Conservation (phyloP, 1,139 yeast species). For the Williopsis jadinii region DNA sequence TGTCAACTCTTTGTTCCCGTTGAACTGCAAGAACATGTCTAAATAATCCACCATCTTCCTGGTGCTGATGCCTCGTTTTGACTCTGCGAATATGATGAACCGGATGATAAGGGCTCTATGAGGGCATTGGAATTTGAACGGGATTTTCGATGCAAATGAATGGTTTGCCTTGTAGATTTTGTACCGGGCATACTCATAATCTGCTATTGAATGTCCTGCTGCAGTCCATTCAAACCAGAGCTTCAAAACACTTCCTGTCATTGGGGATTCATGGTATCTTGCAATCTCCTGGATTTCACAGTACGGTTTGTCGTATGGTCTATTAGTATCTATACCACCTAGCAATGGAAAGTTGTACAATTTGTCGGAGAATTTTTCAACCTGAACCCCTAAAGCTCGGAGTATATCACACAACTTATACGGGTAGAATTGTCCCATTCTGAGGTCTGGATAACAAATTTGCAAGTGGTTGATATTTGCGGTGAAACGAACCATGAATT, state of each 20-base stretch:
- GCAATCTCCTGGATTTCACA: too few species aligned
- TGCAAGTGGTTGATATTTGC: too few species aligned
- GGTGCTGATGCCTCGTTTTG: neutral
- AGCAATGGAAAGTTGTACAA: neutral
- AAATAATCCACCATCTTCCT: slow-evolving; percentile 5
- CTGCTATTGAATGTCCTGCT: neutral
- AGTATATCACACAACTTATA: too few species aligned
- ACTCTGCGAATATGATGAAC: slow-evolving; percentile 1
- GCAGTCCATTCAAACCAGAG: slow-evolving; percentile 5
- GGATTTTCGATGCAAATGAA: neutral
- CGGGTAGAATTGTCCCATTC: too few species aligned
- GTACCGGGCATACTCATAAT: slow-evolving; percentile 1
- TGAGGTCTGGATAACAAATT: too few species aligned
- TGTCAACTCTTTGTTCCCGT: slow-evolving; percentile 1
- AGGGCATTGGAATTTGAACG: slow-evolving; percentile 2
- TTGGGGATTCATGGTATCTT: neutral
- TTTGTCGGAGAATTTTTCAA: too few species aligned
- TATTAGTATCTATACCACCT: too few species aligned
- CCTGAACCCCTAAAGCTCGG: too few species aligned
- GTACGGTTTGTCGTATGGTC: too few species aligned
- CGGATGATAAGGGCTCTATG: neutral
- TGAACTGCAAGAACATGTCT: slow-evolving; percentile 2
- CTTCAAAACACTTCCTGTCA: neutral
- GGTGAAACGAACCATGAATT: too few species aligned
- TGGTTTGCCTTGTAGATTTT: neutral